Base-by-base conservation (phyloP, 2,329 filamentous ascomycete genomes). In the Macrophomina phaseolina region DNA sequence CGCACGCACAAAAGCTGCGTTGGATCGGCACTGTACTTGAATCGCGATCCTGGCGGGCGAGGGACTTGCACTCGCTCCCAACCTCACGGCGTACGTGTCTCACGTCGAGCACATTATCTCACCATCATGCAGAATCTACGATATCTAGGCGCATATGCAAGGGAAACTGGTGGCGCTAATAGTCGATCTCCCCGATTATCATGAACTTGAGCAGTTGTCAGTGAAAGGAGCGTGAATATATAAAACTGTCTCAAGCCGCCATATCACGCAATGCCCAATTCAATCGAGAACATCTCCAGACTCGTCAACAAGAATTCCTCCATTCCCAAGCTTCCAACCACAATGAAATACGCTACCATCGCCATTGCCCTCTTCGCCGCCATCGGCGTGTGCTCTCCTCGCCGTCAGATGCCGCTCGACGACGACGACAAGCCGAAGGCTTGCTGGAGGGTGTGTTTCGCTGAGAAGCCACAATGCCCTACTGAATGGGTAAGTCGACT, bases 261-360 rank as follows among this genome's bases (percentile, higher is more conserved):
- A 11, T 6, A 38, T 53, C 51, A 53, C 51, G 28, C 51, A 32
- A 53, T 53, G n/a, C n/a, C 8, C 5, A 34, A 53, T 4, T 14
- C 5, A 34, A 36, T 32, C 36, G 51, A 34, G 30, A 8, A 32
- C 16, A 53, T 18, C 30, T 16, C 3, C 4, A 36, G 28, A 53
- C 30, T n/a, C 51, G 1, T 12, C 32, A 23, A 18, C 11, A n/a
- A 36, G n/a, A 36, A 18, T 36, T 3, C n/a, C 34, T 53, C 11
- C 3, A 14, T 32, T 1, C 16, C 7, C 14, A 32, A 32, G 12
- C 30, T 34, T n/a, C n/a, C 1, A 28, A 30, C 32, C 40, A 46
- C 12, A 7, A 60, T 60, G 55, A 60, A 60, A 36, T 60, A 60
- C 55, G 38, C 55, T 28, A 46, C 55, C 3, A 12, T 60, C 16